These are phyloP conservation scores for Coniochaeta sp. DNA, from an alignment of 2,329 filamentous ascomycete species.

Conservation along the genomic window DNA sequence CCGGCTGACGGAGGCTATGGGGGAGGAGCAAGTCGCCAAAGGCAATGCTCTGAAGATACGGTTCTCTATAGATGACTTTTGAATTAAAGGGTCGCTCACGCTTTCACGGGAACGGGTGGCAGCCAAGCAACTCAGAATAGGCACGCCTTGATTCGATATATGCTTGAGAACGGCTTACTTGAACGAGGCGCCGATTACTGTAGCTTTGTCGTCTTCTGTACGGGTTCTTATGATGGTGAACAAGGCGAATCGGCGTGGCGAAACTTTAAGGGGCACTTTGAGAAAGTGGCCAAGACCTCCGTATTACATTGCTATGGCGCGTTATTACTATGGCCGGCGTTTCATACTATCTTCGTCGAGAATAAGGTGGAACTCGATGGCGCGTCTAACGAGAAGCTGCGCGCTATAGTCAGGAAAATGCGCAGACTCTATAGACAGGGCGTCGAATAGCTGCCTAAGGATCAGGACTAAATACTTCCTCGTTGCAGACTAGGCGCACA, in stretches of 20 bases:
- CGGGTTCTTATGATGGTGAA: neutral
- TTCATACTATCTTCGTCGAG: neutral
- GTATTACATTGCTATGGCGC: constrained; percentile 1
- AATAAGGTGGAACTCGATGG: neutral
- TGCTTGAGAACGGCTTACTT: neutral
- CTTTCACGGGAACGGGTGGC: neutral
- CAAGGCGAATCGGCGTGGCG: neutral
- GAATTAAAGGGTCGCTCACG: neutral
- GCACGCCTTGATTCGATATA: neutral
- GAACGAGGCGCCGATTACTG: neutral
- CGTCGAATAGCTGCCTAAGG: neutral
- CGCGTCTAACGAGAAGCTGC: neutral
- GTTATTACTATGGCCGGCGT: neutral
- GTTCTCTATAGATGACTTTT: neutral
- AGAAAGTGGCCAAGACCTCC: neutral
- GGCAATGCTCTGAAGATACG: neutral
- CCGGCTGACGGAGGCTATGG: neutral
- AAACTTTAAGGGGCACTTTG: constrained; percentile 2
- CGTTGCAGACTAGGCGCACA: neutral
- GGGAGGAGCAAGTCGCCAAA: neutral
- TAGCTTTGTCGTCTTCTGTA: constrained; percentile 2
- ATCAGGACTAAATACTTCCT: constrained; percentile 2
- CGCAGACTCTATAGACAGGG: neutral
- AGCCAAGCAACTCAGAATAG: neutral
- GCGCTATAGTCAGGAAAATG: neutral